Evolutionary conservation across 1,284 basidiomycete genomes (phyloP), one percentile per base, ranked within the genome.

Genomic region (Malassezia caprae): DNA sequence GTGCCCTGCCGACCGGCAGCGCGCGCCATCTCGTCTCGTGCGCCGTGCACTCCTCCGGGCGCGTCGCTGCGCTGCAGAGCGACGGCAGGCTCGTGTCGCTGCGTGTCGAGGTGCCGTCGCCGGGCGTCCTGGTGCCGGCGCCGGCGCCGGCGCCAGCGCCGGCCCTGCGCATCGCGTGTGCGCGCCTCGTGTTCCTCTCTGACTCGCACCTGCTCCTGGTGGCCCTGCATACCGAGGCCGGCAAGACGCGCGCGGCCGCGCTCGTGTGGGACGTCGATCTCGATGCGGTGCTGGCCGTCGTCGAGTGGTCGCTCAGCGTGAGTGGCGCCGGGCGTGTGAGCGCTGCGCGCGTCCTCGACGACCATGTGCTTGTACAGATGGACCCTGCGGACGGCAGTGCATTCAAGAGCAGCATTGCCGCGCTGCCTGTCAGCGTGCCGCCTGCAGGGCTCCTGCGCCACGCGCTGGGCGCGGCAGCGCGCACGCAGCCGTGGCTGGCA

Each of bases 221-320:
- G 4, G 43, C 54, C 10, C n/a, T 52, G 27, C 49, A 31, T 5
- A 19, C 28, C 1, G 50, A 44, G 8, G 35, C 17, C 15, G 51
- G 35, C 15, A 37, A 41, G 23, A 39, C 40, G 45, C 55, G 55
- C 19, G 55, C 55, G 15, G 34, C 50, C 10, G 55, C 55, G 43
- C 41, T 57, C 8, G 27, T 57, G n/a, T 57, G 55, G 55, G 55
- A 57, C 50, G 34, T 48, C 6, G 55, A 51, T 23, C 26, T 52
- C 2, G 55, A 47, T 17, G 46, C 55, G 8, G 50, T 57, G 26
- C 44, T 57, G 17, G 45, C 49, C 15, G 30, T 32, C 17, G 44
- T 43, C 19, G 55, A 57, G 24, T 57, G 55, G 55, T 47, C 55
- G 31, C 39, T 52, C 12, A 17, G 31, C 12, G 19, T 26, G 2